phyloP scores from a whole-genome alignment of 176 grass and related monocot species.

The Carex myosuroides region DNA sequence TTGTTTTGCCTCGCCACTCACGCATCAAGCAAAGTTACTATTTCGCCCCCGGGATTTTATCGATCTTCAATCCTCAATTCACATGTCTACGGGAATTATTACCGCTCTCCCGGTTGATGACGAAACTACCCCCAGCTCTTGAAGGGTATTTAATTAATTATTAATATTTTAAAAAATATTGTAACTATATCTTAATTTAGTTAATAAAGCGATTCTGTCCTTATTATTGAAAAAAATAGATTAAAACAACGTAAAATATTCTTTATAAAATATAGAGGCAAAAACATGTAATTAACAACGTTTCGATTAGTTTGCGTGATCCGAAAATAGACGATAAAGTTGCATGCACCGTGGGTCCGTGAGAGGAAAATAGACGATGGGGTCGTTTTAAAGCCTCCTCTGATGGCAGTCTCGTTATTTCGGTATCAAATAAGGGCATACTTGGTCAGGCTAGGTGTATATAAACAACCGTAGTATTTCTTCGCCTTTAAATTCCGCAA shows the following conservation, averaged over 20 bases:
- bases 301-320: neutral
- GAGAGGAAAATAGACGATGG: neutral
- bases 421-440: neutral
- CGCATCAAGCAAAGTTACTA: neutral
- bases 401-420: neutral
- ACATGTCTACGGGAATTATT: neutral
- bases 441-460: neutral
- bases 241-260: neutral
- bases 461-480: neutral
- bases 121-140: neutral
- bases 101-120: neutral
- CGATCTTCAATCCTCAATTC: neutral
- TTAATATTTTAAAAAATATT: neutral
- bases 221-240: neutral
- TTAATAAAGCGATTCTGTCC: neutral
- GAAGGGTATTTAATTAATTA: neutral
- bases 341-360: neutral
- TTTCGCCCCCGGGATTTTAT: neutral
- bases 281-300: neutral
- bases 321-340: neutral
- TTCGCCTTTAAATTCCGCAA: conserved; percentile 8
- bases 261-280: neutral
- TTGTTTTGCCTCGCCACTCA: neutral
- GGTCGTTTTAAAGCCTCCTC: neutral
- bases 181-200: neutral